Evolutionary conservation across 2,329 filamentous ascomycete species (phyloP), one percentile per base, ranked within the genome.

Genomic region (Apiospora pterosperma): DNA sequence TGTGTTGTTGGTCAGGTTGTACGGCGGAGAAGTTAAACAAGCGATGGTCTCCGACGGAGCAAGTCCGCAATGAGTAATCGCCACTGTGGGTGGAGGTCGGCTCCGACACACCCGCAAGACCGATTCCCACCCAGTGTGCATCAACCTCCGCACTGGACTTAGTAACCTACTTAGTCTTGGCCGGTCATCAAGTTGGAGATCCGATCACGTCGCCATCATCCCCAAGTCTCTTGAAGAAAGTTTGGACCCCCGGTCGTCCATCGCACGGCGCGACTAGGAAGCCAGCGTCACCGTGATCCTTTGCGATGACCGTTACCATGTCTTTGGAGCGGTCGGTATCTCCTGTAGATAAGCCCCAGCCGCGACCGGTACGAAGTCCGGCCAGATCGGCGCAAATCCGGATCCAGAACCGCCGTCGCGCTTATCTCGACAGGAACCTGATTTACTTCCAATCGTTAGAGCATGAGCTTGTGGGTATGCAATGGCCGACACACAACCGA

Each of bases 371-470:
- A 1, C 80, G 74, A 65, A 80, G 84, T 0, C 76, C 79, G 1
- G 73, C 78, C 28, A 76, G 78, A 59, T 67, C 73, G 5, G 78
- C 78, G 4, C 80, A 80, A 59, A 84, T 92, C 61, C 80, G 82
- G 38, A 79, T 86, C 31, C 92, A 91, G 77, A 96, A 96, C 77
- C 85, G 93, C 61, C 86, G 93, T 16, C 90, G 91, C 69, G 88
- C 90, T 71, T 96, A 93, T 73, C 83, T 97, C 28, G 85, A 90
- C 66, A 81, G 85, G 5, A 86, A 95, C 73, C 89, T 90, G 2
- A 84, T 87, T 63, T 97, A 96, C 78, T 91, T 95, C 74, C 68
- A 76, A 36, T 82, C 75, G 21, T 67, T 79, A 4, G 85, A 88
- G 55, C 85, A 87, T 65, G 85, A 88, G 70, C 78, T 88, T 41